Evolutionary conservation across 805 yeast genomes (phyloP).

Genomic region (Zygoascus bituminiphila): DNA sequence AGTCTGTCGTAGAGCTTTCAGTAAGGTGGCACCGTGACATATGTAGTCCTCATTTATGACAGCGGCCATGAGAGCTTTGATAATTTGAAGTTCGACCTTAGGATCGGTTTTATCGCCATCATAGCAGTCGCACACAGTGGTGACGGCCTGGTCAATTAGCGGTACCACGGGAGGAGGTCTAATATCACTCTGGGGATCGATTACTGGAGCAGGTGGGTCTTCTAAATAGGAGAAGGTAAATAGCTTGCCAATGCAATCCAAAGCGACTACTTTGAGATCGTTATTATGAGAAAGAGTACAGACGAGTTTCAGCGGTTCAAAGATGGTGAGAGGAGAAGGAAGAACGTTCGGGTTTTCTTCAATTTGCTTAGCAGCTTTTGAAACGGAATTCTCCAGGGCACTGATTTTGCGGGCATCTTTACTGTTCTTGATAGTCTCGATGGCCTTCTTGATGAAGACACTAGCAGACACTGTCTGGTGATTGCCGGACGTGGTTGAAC

Average conservation of each 20-base stretch:
- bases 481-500: conserved; percentile 21
- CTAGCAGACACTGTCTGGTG: conserved; percentile 28
- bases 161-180: conserved; percentile 48
- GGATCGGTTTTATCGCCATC: conserved; percentile 91
- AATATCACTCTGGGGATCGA: conserved; percentile 34
- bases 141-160: conserved; percentile 73
- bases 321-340: conserved; percentile 47
- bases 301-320: conserved; percentile 68
- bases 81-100: conserved; percentile 82
- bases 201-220: conserved; percentile 24
- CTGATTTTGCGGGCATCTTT: conserved; percentile 52
- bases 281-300: conserved; percentile 56
- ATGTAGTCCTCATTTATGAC: conserved; percentile 71
- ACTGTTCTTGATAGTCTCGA: conserved; percentile 46
- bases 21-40: conserved; percentile 80
- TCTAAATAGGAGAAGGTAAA: conserved; percentile 78
- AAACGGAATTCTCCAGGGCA: conserved; percentile 30
- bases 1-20: conserved; percentile 87
- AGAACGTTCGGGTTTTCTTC: conserved; percentile 22
- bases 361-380: conserved; percentile 27
- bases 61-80: conserved; percentile 84
- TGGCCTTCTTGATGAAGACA: conserved; percentile 46
- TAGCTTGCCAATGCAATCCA: conserved; percentile 80
- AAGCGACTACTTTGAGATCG: conserved; percentile 61
- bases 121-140: conserved; percentile 75